phyloP scores from a whole-genome alignment of 2,329 filamentous ascomycete species.

The Exophiala mesophila region DNA sequence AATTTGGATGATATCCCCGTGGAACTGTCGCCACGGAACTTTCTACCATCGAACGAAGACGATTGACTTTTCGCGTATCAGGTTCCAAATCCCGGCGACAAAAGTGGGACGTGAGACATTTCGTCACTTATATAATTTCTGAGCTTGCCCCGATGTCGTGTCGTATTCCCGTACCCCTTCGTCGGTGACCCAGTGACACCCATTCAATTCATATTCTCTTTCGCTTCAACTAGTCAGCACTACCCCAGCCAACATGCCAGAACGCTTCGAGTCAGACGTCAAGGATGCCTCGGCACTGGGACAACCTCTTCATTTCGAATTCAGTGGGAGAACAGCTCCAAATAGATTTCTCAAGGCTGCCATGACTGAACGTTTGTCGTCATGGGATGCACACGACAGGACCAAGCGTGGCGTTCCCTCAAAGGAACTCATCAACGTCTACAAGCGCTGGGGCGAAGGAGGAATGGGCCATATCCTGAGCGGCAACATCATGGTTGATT shows the following conservation, averaged over 20 bases:
- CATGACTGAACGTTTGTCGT: constrained; percentile 63
- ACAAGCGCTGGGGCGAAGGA: constrained; percentile 58
- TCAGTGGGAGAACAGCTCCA: constrained; percentile 52
- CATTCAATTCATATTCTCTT: too few relatives aligned
- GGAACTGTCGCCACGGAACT: too few relatives aligned
- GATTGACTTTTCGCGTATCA: too few relatives aligned
- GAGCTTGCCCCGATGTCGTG: too few relatives aligned
- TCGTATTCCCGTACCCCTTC: too few relatives aligned
- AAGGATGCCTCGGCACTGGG: constrained; percentile 32
- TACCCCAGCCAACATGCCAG: background rate
- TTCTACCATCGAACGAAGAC: too few relatives aligned
- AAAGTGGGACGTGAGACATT: too few relatives aligned
- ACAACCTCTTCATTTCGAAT: constrained; percentile 37
- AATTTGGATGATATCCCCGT: too few relatives aligned
- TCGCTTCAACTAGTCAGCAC: too few relatives aligned
- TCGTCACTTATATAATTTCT: too few relatives aligned
- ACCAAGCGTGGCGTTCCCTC: constrained; percentile 51
- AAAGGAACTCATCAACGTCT: constrained; percentile 52
- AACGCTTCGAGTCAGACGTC: background rate
- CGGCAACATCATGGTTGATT: constrained; percentile 62
- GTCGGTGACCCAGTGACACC: too few relatives aligned
- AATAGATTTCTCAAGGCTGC: constrained; percentile 64
- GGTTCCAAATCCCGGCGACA: too few relatives aligned
- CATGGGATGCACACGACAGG: constrained; percentile 53
- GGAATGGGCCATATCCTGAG: constrained; percentile 54